Conservation (phyloP, 2,329 filamentous ascomycete species). For the Hypoxylon sp. region DNA sequence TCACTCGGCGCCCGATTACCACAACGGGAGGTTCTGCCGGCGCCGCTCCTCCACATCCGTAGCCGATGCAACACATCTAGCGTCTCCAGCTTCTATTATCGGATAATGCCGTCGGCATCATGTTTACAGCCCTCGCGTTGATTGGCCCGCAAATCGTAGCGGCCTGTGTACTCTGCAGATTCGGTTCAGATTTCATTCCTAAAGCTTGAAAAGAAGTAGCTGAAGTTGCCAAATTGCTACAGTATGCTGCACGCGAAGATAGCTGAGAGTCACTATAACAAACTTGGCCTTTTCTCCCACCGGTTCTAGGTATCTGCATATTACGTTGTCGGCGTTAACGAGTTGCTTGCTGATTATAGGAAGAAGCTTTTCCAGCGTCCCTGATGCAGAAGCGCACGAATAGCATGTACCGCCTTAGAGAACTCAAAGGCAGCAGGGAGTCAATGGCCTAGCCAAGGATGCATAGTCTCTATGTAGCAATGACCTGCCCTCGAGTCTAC, state of each 20-base stretch:
- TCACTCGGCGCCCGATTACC: slow-evolving; percentile 26
- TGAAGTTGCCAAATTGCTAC: slow-evolving; percentile 12
- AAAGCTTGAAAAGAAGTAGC: slow-evolving; percentile 6
- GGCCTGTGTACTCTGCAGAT: slow-evolving; percentile 16
- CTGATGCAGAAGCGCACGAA: background rate
- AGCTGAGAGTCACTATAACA: background rate
- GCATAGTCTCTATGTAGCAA: slow-evolving; percentile 1
- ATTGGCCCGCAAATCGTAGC: slow-evolving; percentile 9
- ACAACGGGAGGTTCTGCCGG: slow-evolving; percentile 30
- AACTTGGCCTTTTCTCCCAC: background rate
- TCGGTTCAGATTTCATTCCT: background rate
- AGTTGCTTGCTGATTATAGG: background rate
- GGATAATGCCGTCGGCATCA: slow-evolving; percentile 17
- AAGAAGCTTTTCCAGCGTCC: background rate
- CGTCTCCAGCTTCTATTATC: slow-evolving; percentile 23
- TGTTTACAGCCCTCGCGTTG: slow-evolving; percentile 14
- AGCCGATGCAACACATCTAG: slow-evolving; percentile 29
- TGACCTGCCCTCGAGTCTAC: background rate
- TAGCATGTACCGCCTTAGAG: background rate
- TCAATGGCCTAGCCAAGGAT: background rate
- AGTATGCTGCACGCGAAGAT: slow-evolving; percentile 20
- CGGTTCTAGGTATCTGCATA: background rate
- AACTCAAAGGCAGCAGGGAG: background rate
- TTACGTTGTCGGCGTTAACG: background rate
- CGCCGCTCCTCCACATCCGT: slow-evolving; percentile 9